These are phyloP conservation scores for Psilocybe cubensis DNA, from an alignment of 768 basidiomycete genomes.

Conservation along the genomic window DNA sequence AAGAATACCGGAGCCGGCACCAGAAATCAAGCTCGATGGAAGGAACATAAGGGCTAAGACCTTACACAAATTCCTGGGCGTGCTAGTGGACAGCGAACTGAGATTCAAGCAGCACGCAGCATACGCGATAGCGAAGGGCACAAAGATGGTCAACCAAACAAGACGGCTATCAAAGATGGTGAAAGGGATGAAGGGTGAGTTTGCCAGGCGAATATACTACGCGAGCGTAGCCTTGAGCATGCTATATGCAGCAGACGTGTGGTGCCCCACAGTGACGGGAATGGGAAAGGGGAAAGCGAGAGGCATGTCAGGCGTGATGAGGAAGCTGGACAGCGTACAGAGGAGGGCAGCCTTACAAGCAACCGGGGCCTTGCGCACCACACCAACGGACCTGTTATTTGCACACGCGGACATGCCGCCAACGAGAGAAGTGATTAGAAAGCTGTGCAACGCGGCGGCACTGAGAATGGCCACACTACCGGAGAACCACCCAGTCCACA, in stretches of 20 bases:
- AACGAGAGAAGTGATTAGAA: conserved; percentile 6
- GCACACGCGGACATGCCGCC: conserved; percentile 18
- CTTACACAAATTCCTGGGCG: conserved; percentile 7
- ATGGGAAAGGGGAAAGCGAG: not conserved
- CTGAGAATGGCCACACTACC: conserved; percentile 21
- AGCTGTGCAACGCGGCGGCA: conserved; percentile 11
- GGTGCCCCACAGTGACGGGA: conserved; percentile 8
- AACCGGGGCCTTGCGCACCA: conserved; percentile 14
- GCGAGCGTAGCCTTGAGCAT: conserved; percentile 29
- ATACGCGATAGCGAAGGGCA: conserved; percentile 22
- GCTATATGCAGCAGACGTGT: conserved; percentile 36
- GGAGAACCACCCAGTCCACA: conserved; percentile 16
- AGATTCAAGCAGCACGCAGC: conserved; percentile 9
- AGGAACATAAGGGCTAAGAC: not conserved
- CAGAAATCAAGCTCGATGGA: not conserved
- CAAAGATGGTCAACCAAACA: conserved; percentile 21
- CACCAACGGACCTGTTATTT: conserved; percentile 10
- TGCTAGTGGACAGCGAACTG: conserved; percentile 7
- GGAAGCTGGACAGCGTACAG: conserved; percentile 11
- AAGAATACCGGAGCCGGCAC: not conserved
- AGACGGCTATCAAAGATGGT: conserved; percentile 19
- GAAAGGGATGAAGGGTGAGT: conserved; percentile 17
- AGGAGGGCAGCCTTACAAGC: conserved; percentile 9
- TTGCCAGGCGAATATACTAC: conserved; percentile 28
- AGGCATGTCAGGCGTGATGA: conserved; percentile 3